Conservation (phyloP, 2,329 filamentous ascomycete genomes). For the Neofusicoccum cordaticola region DNA sequence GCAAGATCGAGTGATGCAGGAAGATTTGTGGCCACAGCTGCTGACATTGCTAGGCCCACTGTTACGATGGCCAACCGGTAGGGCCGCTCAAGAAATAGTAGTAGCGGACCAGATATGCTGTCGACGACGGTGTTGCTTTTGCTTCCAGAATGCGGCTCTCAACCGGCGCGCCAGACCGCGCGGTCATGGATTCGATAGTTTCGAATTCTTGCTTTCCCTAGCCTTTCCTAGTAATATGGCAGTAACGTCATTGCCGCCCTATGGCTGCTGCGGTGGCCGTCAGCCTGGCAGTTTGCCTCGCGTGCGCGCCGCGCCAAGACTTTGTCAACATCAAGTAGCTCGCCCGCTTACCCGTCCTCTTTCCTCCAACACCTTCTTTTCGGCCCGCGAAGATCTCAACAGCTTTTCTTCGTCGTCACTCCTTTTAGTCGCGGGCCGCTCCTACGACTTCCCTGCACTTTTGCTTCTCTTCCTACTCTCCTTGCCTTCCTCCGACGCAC, state of each 20-base stretch:
- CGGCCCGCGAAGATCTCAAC: neutral
- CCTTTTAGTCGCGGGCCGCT: neutral
- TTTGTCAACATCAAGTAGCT: neutral
- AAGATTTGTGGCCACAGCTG: too few species aligned
- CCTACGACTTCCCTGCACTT: neutral
- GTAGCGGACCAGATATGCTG: neutral
- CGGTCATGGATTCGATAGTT: neutral
- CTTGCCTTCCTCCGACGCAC: neutral
- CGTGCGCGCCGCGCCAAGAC: neutral
- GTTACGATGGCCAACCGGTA: too few species aligned
- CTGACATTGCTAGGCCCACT: too few species aligned
- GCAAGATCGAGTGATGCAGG: too few species aligned
- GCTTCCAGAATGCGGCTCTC: slow-evolving; percentile 4
- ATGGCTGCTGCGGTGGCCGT: neutral
- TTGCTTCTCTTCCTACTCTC: neutral
- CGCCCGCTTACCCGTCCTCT: neutral
- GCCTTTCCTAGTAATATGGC: neutral
- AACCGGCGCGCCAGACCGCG: neutral
- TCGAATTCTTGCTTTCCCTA: neutral
- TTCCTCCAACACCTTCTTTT: neutral
- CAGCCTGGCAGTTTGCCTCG: neutral
- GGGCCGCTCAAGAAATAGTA: neutral
- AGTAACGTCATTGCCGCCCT: neutral
- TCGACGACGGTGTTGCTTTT: neutral
- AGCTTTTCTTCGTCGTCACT: neutral